Base-by-base conservation (phyloP, 106 monocot genomes). In the Dioscorea zingiberensis region DNA sequence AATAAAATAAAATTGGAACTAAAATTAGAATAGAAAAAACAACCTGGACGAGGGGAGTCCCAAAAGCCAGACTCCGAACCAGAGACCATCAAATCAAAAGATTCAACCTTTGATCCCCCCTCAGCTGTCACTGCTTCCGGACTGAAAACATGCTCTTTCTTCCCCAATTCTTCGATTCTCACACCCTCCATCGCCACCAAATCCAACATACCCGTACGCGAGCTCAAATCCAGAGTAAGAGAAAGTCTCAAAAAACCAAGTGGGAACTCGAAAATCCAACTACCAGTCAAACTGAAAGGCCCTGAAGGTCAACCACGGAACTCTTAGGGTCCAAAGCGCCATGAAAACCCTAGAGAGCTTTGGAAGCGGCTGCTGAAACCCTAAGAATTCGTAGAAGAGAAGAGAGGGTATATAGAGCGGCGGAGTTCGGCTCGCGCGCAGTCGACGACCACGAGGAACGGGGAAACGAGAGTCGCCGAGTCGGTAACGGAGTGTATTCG, bases 31-130 rank as follows among this genome's bases (percentile, higher is more conserved):
- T 7, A 24, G 5, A 23, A 12, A 12, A 29, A 27, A 25, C 26
- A 30, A 61, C 60, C 60, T 61, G 19, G 19, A 17, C 60, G 16
- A 16, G 60, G 60, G 13, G 60, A 61, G 13, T 61, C 60, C 60
- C 60, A 32, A 8, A 61, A 61, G 16, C 60, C 60, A 8, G 28
- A 16, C 19, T 61, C 32, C 26, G 27, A 29, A 13, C 17, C 60
- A 27, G 60, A 61, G 25, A 61, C 17, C 5, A 27, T 27, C 28
- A 19, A 61, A 61, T 61, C 60, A 0, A 27, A 32, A 28, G 60
- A 61, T 13, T 26, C 28, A 13, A 27, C 28, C 11, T 16, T 19
- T 16, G 19, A 27, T 13, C 28, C 60, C 28, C 7, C 19, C 13
- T 38, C 60, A 17, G 19, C 27, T 15, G 3, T 27, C 9, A 7